Percentiles rank a stretch among this genome's conserved stretches.
phyloP scores from a whole-genome alignment of 148 eudicot species.

The Hydrangea macrophylla region DNA sequence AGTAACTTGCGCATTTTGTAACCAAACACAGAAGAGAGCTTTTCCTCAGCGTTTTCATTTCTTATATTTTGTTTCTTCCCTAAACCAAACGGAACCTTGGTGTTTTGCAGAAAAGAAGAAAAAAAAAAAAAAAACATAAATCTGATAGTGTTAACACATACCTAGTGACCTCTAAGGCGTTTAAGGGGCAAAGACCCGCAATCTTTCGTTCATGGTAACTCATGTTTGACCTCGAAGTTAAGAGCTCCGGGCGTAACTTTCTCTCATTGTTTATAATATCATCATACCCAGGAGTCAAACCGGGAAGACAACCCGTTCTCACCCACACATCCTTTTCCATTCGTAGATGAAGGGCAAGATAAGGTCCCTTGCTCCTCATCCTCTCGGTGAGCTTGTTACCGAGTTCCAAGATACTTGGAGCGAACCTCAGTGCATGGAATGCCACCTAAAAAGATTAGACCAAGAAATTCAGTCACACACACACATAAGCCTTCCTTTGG shows the following conservation, averaged over 20 bases:
- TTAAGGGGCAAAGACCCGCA: constrained; percentile 95
- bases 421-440: constrained; percentile 85
- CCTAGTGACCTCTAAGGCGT: constrained; percentile 85
- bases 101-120: not conserved
- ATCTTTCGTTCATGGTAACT: constrained; percentile 79
- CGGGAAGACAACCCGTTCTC: constrained; percentile 96
- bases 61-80: too few species aligned
- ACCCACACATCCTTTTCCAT: constrained; percentile 97
- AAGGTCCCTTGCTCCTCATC: constrained; percentile 82
- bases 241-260: constrained; percentile 65
- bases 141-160: constrained; percentile 16
- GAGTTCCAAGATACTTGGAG: constrained; percentile 65
- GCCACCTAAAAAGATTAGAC: constrained; percentile 62
- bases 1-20: too few species aligned
- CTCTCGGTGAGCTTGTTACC: constrained; percentile 83
- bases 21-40: too few species aligned
- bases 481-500: too few species aligned
- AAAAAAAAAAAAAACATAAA: not conserved
- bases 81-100: too few species aligned
- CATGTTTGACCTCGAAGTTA: constrained; percentile 88
- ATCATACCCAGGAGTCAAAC: constrained; percentile 62
- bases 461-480: too few species aligned
- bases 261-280: constrained; percentile 67
- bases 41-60: too few species aligned
- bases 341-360: constrained; percentile 86